These are phyloP conservation scores for Paulownia fortunei DNA, from an alignment of 257 asterid species.

Conservation along the genomic window DNA sequence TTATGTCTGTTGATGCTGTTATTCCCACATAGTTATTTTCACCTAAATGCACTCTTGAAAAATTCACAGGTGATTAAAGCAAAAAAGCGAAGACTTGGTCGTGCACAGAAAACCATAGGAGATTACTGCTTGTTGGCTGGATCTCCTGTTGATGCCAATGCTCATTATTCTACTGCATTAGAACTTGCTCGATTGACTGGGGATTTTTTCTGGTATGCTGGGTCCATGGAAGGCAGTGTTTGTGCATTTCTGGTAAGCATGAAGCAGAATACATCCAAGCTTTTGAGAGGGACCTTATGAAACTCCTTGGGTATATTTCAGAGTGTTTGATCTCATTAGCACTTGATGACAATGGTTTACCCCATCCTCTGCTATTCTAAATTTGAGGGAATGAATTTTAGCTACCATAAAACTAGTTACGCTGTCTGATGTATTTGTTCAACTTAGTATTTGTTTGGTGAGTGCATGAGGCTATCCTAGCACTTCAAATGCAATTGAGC, in stretches of 20 bases:
- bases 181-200: slow-evolving; percentile 96
- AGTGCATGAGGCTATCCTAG: slow-evolving; percentile 1
- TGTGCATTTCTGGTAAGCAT: slow-evolving; percentile 92
- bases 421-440: slow-evolving; percentile 5
- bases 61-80: slow-evolving; percentile 92
- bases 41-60: slow-evolving; percentile 23
- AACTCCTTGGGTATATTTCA: slow-evolving; percentile 7
- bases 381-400: neutral
- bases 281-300: slow-evolving; percentile 8
- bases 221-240: slow-evolving; percentile 98
- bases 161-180: slow-evolving; percentile 87
- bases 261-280: slow-evolving; percentile 10
- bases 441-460: neutral
- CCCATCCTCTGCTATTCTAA: neutral
- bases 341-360: slow-evolving; percentile 8
- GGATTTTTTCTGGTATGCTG: slow-evolving; percentile 98
- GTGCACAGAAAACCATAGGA: slow-evolving; percentile 98
- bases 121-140: slow-evolving; percentile 97
- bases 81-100: slow-evolving; percentile 90
- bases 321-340: neutral
- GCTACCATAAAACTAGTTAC: neutral
- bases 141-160: slow-evolving; percentile 98
- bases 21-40: slow-evolving; percentile 14
- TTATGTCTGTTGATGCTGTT: slow-evolving; percentile 26
- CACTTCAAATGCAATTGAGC: slow-evolving; percentile 15